Conservation (phyloP, 208 protist species). For the Trypanosoma mega region DNA sequence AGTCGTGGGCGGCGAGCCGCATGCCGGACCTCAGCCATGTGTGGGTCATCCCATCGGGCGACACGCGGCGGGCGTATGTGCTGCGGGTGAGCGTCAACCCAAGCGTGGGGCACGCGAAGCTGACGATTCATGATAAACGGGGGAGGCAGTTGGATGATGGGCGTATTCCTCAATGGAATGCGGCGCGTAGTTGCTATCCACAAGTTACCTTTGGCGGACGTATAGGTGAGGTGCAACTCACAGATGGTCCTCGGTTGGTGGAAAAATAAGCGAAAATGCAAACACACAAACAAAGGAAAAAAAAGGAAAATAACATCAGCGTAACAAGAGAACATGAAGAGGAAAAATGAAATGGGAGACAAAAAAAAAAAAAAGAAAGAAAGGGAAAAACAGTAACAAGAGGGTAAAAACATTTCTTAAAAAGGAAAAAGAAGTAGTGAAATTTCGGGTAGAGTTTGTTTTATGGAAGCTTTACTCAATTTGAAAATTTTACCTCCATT, state of each 20-base stretch:
- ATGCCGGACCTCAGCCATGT: conserved; percentile 77
- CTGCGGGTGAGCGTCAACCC: conserved; percentile 56
- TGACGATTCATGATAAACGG: conserved; percentile 67
- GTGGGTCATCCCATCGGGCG: conserved; percentile 66
- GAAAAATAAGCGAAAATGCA: conserved; percentile 5
- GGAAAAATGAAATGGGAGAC: too few relatives aligned
- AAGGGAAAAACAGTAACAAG: conserved; percentile 5
- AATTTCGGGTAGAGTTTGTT: too few relatives aligned
- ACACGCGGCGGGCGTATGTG: conserved; percentile 33
- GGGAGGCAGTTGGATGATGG: conserved; percentile 74
- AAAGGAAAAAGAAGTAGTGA: too few relatives aligned
- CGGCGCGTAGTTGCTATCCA: conserved; percentile 59
- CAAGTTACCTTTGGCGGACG: conserved; percentile 85
- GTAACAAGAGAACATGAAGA: too few relatives aligned
- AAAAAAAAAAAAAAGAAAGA: conserved; percentile 1
- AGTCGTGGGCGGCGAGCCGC: conserved; percentile 46
- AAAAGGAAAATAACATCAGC: too few relatives aligned
- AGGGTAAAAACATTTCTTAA: too few relatives aligned
- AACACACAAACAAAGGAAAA: too few relatives aligned
- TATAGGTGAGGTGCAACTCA: conserved; percentile 64
- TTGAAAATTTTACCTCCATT: too few relatives aligned
- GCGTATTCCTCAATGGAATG: conserved; percentile 82
- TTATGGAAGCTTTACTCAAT: too few relatives aligned
- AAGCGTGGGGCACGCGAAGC: conserved; percentile 61
- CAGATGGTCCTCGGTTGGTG: conserved; percentile 50